phyloP scores from a whole-genome alignment of 495 filamentous ascomycete species.

The Cercophora sp. region DNA sequence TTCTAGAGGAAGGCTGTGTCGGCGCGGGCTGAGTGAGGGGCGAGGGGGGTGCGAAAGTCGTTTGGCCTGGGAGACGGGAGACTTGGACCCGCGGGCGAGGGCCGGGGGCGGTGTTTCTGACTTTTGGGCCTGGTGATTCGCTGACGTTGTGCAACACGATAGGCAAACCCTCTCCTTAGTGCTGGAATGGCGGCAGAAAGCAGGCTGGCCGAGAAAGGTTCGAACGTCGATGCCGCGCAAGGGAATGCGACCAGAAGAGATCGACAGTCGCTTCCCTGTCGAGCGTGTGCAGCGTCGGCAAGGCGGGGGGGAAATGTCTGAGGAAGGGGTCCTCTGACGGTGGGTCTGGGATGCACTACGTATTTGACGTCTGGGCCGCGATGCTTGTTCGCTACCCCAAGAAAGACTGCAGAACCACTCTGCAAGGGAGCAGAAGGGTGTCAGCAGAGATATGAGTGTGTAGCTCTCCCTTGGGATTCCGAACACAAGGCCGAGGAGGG shows the following conservation, averaged over 20 bases:
- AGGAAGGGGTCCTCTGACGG: not conserved
- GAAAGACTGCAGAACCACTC: not conserved
- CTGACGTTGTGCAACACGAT: constrained; percentile 1
- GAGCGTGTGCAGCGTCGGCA: constrained; percentile 6
- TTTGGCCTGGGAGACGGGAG: not conserved
- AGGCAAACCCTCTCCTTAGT: not conserved
- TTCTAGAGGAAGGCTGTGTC: not conserved
- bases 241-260: constrained; percentile 10
- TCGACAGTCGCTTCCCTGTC: constrained; percentile 12
- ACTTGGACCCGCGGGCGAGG: not conserved
- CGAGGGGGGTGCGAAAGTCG: not conserved
- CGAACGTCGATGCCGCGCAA: constrained; percentile 4
- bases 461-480: not conserved
- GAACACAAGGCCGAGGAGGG: not conserved
- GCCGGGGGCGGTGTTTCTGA: too few relatives aligned
- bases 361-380: constrained; percentile 9
- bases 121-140: not conserved
- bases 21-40: not conserved
- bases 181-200: constrained; percentile 8
- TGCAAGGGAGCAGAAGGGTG: not conserved
- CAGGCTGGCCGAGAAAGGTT: not conserved
- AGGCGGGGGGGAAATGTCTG: constrained; percentile 6
- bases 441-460: constrained; percentile 1
- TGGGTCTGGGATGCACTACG: constrained; percentile 10
- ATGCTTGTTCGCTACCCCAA: not conserved